phyloP scores from a whole-genome alignment of 192 early-diverging fungal species.

The Podila clonocystis region DNA sequence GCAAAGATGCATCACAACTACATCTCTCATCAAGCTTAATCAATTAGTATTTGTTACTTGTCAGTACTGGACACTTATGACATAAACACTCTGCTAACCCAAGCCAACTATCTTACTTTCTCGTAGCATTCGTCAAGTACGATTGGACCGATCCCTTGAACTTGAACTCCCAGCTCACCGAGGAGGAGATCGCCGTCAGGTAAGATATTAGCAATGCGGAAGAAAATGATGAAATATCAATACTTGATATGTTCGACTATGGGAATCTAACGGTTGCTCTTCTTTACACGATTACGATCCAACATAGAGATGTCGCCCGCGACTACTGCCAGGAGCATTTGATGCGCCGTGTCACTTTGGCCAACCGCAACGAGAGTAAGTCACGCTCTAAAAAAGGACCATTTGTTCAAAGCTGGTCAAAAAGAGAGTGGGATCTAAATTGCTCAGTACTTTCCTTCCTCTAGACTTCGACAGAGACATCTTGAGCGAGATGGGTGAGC shows the following conservation, averaged over 20 bases:
- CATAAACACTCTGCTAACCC: background rate
- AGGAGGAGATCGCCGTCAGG: slow-evolving; percentile 84
- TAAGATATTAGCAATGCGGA: slow-evolving; percentile 15
- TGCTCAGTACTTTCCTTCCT: background rate
- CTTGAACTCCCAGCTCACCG: slow-evolving; percentile 86
- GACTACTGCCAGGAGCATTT: slow-evolving; percentile 92
- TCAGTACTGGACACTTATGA: background rate
- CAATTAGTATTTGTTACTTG: background rate
- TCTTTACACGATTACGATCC: background rate
- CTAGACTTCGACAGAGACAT: slow-evolving; percentile 89
- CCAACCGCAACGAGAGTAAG: slow-evolving; percentile 88
- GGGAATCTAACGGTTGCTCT: background rate
- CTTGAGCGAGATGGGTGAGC: slow-evolving; percentile 91
- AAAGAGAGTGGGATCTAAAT: background rate
- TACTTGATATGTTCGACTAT: no score
- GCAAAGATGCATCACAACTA: background rate
- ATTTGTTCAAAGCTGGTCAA: background rate
- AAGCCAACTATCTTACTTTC: background rate
- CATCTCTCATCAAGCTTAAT: background rate
- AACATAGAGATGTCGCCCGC: slow-evolving; percentile 79
- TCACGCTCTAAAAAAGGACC: background rate
- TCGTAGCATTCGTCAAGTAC: slow-evolving; percentile 67
- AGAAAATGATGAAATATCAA: background rate
- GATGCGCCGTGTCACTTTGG: slow-evolving; percentile 83
- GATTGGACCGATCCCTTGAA: slow-evolving; percentile 89